Evolutionary conservation across 176 grass and related monocot genomes (phyloP).

Genomic region (Pharus latifolius): DNA sequence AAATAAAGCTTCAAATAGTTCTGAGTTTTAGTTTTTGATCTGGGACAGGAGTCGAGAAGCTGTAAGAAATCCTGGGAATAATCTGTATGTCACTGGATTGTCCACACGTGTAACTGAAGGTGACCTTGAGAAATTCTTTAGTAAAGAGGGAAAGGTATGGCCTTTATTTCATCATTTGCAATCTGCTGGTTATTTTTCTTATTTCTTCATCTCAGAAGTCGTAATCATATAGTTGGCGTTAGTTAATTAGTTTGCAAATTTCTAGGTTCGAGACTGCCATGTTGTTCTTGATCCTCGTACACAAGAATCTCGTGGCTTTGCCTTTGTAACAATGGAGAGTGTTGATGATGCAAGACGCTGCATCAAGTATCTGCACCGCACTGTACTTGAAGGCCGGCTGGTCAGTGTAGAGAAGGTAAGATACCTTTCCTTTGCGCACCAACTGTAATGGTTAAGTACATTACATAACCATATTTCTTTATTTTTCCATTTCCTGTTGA

Average conservation of each 20-base stretch:
- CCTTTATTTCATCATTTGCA: background rate
- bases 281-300: slow-evolving; percentile 80
- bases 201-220: background rate
- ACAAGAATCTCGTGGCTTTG: slow-evolving; percentile 94
- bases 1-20: background rate
- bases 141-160: slow-evolving; percentile 77
- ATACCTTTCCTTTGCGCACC: background rate
- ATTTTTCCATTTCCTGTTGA: background rate
- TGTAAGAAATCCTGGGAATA: slow-evolving; percentile 80
- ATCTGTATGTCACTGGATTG: slow-evolving; percentile 93
- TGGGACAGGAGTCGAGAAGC: slow-evolving; percentile 43
- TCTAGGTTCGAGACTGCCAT: slow-evolving; percentile 72
- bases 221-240: background rate
- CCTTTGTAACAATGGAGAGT: slow-evolving; percentile 83
- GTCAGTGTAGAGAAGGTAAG: slow-evolving; percentile 78
- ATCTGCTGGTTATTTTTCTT: background rate
- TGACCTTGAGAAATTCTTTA: slow-evolving; percentile 84
- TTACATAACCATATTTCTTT: background rate
- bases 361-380: slow-evolving; percentile 74
- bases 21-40: slow-evolving; percentile 10
- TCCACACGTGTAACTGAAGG: slow-evolving; percentile 59
- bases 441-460: background rate
- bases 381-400: slow-evolving; percentile 82
- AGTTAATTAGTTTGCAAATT: background rate
- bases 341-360: slow-evolving; percentile 69